phyloP scores from a whole-genome alignment of 2,329 filamentous ascomycete genomes.

The Fusarium ramigenum region DNA sequence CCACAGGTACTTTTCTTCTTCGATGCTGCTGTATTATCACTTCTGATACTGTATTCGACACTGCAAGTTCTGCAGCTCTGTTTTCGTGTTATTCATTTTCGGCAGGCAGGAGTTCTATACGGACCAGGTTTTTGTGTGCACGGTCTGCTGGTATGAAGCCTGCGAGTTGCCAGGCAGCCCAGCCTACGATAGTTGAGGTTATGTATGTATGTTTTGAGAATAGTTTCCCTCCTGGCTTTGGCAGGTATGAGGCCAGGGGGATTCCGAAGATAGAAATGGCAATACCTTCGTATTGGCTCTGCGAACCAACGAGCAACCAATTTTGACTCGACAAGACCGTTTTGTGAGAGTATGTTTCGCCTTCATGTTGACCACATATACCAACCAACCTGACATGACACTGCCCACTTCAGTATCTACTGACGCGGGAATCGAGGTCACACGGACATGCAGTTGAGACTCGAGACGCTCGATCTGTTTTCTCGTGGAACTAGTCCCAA shows the following conservation, averaged over 20 bases:
- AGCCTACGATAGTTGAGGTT: conserved; percentile 32
- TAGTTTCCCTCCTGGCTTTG: conserved; percentile 8
- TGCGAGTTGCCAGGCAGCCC: conserved; percentile 24
- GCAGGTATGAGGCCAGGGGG: conserved; percentile 15
- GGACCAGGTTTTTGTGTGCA: conserved; percentile 28
- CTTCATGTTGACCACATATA: neutral
- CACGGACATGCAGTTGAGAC: neutral
- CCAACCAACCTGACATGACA: neutral
- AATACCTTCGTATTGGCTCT: conserved; percentile 26
- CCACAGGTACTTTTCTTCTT: neutral
- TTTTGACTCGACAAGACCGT: neutral
- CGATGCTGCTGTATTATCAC: conserved; percentile 37
- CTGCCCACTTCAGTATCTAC: neutral
- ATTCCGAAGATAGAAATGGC: conserved; percentile 16
- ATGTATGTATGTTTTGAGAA: conserved; percentile 6
- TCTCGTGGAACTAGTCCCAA: neutral
- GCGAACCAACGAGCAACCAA: neutral
- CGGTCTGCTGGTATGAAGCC: conserved; percentile 36
- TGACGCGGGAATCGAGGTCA: neutral
- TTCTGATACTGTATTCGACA: conserved; percentile 18
- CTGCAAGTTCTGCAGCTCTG: conserved; percentile 12
- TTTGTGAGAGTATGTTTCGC: neutral
- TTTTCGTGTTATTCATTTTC: conserved; percentile 19
- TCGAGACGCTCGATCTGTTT: neutral
- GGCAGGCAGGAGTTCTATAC: conserved; percentile 41